Evolutionary conservation across 176 grass and related monocot species (phyloP).

Genomic region (Tillandsia fasciculata): DNA sequence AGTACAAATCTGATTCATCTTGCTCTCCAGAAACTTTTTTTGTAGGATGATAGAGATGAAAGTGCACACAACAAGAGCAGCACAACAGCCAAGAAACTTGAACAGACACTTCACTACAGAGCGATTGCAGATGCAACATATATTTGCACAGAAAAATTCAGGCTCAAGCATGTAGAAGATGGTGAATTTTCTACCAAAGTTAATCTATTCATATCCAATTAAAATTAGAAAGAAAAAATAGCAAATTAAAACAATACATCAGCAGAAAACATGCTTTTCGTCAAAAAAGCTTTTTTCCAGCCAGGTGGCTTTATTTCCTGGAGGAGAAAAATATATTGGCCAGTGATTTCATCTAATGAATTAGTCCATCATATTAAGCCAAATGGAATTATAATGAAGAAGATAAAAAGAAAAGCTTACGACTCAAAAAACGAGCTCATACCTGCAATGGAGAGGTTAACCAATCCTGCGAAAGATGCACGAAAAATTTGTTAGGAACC

Average conservation of each 20-base stretch:
- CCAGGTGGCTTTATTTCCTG: neutral
- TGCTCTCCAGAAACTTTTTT: too few relatives aligned
- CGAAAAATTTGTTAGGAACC: conserved; percentile 21
- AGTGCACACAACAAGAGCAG: too few relatives aligned
- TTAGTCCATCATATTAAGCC: neutral
- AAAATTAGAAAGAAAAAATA: too few relatives aligned
- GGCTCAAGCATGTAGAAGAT: neutral
- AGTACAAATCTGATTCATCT: too few relatives aligned
- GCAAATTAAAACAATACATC: too few relatives aligned
- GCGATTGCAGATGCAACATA: too few relatives aligned
- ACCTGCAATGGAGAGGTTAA: conserved; percentile 76
- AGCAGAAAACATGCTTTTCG: neutral
- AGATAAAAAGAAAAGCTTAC: neutral
- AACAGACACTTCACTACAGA: too few relatives aligned
- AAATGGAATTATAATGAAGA: neutral
- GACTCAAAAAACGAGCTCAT: conserved; percentile 6
- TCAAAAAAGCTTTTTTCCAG: neutral
- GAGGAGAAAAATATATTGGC: neutral
- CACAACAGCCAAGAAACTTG: too few relatives aligned
- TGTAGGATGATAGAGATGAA: too few relatives aligned
- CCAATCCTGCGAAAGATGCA: conserved; percentile 43
- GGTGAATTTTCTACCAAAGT: neutral
- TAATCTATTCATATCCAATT: neutral
- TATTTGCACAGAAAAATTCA: neutral
- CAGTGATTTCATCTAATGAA: neutral